Base-by-base conservation (phyloP, 768 basidiomycete genomes). In the Agaricus sinodeliciosus region DNA sequence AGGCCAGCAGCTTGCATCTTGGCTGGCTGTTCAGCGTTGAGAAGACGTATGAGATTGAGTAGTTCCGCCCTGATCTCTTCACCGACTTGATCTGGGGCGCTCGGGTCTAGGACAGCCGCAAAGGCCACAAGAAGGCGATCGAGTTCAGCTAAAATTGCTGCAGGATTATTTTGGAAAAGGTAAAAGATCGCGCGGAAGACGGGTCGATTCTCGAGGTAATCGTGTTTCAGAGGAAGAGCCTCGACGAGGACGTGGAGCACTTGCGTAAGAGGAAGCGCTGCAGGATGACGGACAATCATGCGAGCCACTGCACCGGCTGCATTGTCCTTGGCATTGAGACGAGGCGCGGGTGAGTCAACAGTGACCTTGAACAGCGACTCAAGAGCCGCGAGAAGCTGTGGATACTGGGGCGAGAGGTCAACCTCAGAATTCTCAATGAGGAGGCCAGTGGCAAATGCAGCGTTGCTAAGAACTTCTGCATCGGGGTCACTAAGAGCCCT, bases 401-500 rank as follows among this genome's bases (percentile, higher is more conserved):
- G 69, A 71, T 88, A 95, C 63, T 96, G 93, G 9, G 78, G 71
- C 0, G 86, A 82, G 36, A 97, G 78, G 65, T 99, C 93, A 52
- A 82, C 67, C 43, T 84, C 75, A 6, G 90, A 84, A 72, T 93
- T 81, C 70, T 94, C 90, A 58, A 97, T 80, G 51, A 99, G 81
- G 39, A 95, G 84, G 55, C 96, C 95, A 31, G 83, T 76, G 31
- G 94, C 95, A 66, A 96, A 99, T 13, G 94, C 93, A 16, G 94
- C 93, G 62, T 98, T 98, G 70, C 91, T 94, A 61, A 90, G 84
- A 8, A 98, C 94, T 69, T 98, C 95, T n/a, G 85, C 72, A 39
- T 97, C 95, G 1, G 75, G 69, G 64, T 98, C 95, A 54, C 77
- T 67, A 12, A 99, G 80, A 8, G 90, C 92, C 49, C 76, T 78